Evolutionary conservation across 345 rosid species (phyloP), one percentile per base, ranked within the genome.

Genomic region (Eucalyptus victrix): DNA sequence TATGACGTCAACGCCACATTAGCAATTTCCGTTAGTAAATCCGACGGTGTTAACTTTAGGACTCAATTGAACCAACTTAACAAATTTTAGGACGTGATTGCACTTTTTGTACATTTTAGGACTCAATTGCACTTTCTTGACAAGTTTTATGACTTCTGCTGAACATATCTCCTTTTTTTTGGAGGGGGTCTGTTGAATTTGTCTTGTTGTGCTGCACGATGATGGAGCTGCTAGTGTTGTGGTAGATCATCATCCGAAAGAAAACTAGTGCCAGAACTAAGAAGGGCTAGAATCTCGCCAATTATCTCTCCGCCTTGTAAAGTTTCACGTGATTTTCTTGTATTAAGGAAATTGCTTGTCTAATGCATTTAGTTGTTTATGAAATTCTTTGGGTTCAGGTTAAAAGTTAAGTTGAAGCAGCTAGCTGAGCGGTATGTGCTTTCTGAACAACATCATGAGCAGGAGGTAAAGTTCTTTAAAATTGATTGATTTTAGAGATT

Each of bases 401-500:
- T 97, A 91, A 94, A 97, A 91, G 93, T 86, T 87, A 95, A 95
- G 92, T 93, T 97, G 95, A 96, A 96, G 93, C 95, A 95, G 91
- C 92, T 97, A 56, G 95, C 94, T 88, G 99, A 97, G 51, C 18
- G 96, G 88, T 97, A 91, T 91, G 91, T 95, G 88, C 96, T 96
- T 88, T 94, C 98, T 49, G 96, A 97, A 91, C 96, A 97, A 90
- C 98, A 96, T 91, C 91, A 92, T 92, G 97, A 93, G 58, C 96
- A 96, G 86, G 91, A 94, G 95, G 99, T 97, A 93, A 87, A 69
- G 44, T 32, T 69, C 44, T 69, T 32, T 69, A 69, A 18, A 69
- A 69, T 18, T 18, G 44, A 69, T 34, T 53, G 76, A 80, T 88
- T 62, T 86, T 9, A 18, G 10, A 86, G 49, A 54, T 49, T 62